Conservation (phyloP, 2,329 filamentous ascomycete species). For the Cercospora canescens region DNA sequence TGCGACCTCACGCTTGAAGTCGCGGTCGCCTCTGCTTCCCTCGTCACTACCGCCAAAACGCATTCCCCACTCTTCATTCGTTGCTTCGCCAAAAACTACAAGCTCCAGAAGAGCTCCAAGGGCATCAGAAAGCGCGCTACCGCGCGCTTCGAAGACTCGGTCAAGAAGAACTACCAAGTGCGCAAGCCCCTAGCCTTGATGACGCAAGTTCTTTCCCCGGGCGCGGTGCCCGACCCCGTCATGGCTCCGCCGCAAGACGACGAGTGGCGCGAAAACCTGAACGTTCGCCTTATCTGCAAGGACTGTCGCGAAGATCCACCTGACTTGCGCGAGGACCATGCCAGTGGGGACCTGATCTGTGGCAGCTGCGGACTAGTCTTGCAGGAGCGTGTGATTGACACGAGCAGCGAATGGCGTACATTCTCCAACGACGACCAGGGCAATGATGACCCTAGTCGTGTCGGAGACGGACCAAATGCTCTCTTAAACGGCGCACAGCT, state of each 20-base stretch:
- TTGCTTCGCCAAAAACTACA: slow-evolving; percentile 48
- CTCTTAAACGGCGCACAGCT: slow-evolving; percentile 89
- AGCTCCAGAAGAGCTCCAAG: slow-evolving; percentile 45
- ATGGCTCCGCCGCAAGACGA: slow-evolving; percentile 39
- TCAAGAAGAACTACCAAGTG: slow-evolving; percentile 25
- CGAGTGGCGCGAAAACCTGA: slow-evolving; percentile 79
- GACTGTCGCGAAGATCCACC: slow-evolving; percentile 93
- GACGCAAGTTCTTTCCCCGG: slow-evolving; percentile 45
- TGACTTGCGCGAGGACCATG: slow-evolving; percentile 89
- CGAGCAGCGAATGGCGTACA: slow-evolving; percentile 95
- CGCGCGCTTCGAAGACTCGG: slow-evolving; percentile 37
- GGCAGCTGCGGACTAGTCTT: slow-evolving; percentile 88
- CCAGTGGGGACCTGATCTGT: slow-evolving; percentile 89
- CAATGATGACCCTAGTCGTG: slow-evolving; percentile 95
- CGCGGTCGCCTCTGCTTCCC: background rate
- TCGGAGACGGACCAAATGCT: slow-evolving; percentile 89
- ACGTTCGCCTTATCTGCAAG: slow-evolving; percentile 79
- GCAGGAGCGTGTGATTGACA: slow-evolving; percentile 88
- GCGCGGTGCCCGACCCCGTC: slow-evolving; percentile 44
- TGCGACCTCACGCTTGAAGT: slow-evolving; percentile 18
- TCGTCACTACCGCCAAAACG: slow-evolving; percentile 39
- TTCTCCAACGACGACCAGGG: slow-evolving; percentile 98
- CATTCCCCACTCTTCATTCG: slow-evolving; percentile 71
- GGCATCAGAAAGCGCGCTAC: slow-evolving; percentile 46
- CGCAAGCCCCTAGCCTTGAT: slow-evolving; percentile 33